phyloP scores from a whole-genome alignment of 495 filamentous ascomycete species.

The Hyaloscypha bicolor region DNA sequence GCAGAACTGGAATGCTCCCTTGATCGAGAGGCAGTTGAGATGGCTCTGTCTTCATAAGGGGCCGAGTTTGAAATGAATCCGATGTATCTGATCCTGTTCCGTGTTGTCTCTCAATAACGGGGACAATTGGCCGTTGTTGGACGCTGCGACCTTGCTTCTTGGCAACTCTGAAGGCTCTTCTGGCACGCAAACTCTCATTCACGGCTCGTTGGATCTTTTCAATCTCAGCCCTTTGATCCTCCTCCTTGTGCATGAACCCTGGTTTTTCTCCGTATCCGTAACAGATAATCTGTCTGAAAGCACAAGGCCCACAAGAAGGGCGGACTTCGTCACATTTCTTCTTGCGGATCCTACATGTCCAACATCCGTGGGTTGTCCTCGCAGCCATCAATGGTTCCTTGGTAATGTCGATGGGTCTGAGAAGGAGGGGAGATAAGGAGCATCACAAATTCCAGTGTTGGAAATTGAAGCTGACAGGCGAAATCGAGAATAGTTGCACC shows the following conservation, averaged over 20 bases:
- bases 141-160: neutral
- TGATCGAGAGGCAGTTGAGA: neutral
- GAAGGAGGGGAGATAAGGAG: neutral
- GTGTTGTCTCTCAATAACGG: neutral
- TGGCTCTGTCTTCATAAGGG: neutral
- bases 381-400: neutral
- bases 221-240: slow-evolving; percentile 51
- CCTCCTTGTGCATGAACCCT: slow-evolving; percentile 41
- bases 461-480: neutral
- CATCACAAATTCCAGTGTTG: neutral
- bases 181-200: slow-evolving; percentile 14
- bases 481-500: neutral
- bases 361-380: slow-evolving; percentile 10
- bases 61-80: neutral
- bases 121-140: neutral
- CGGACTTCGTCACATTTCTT: slow-evolving; percentile 43
- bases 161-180: slow-evolving; percentile 12
- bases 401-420: neutral
- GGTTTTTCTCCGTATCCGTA: slow-evolving; percentile 38
- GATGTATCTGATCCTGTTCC: neutral
- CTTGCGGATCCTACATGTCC: slow-evolving; percentile 41
- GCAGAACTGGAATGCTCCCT: neutral
- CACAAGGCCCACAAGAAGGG: slow-evolving; percentile 37
- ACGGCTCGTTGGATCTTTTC: slow-evolving; percentile 17
- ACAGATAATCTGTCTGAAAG: slow-evolving; percentile 35